Evolutionary conservation across 2,329 filamentous ascomycete genomes (phyloP).

Genomic region (Fusarium stilboides): DNA sequence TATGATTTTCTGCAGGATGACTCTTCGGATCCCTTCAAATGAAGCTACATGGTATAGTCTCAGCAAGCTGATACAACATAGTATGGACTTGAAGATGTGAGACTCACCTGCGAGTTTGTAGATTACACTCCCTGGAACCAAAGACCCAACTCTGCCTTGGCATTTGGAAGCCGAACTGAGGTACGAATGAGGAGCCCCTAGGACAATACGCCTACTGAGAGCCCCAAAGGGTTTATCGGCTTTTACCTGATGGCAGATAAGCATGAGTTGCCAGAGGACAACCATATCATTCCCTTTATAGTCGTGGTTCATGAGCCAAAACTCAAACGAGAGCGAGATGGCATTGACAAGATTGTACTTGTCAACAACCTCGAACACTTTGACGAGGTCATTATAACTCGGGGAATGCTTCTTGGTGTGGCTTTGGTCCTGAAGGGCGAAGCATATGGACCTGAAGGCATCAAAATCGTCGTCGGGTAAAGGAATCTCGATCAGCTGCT

Average conservation of each 20-base stretch:
- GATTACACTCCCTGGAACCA: not conserved
- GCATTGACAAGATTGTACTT: constrained; percentile 19
- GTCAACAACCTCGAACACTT: constrained; percentile 6
- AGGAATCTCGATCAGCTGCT: constrained; percentile 1
- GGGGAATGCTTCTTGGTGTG: constrained; percentile 2
- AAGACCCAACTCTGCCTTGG: not conserved
- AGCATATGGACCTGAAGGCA: constrained; percentile 9
- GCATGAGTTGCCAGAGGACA: not conserved
- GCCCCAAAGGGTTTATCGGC: not conserved
- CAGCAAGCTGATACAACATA: not conserved
- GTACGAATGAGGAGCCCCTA: not conserved
- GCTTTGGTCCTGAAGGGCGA: constrained; percentile 11
- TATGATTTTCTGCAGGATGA: no score
- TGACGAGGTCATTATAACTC: not conserved
- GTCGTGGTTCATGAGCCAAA: constrained; percentile 1
- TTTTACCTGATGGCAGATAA: not conserved
- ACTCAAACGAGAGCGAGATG: constrained; percentile 10
- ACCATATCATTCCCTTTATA: no score
- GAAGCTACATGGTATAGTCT: not conserved
- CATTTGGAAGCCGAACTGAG: not conserved
- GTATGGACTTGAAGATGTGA: no score
- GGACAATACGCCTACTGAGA: not conserved
- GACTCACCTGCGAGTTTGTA: not conserved
- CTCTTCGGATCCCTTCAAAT: not conserved
- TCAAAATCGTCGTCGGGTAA: constrained; percentile 24